These are phyloP conservation scores for Blakeslea trispora DNA, from an alignment of 371 early-diverging fungal genomes.

Conservation along the genomic window DNA sequence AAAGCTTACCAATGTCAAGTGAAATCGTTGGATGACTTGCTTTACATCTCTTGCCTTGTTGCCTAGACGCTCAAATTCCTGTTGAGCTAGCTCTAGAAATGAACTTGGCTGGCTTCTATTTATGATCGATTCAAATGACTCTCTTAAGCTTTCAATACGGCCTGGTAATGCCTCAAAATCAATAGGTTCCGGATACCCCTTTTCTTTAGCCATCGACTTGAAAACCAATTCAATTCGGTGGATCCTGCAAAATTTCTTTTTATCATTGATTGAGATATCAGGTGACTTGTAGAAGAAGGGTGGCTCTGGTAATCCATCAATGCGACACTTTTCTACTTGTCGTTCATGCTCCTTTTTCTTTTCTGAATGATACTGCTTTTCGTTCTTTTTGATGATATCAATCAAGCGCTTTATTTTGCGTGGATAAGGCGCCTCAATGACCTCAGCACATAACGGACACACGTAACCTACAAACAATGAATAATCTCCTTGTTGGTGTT, in stretches of 20 bases:
- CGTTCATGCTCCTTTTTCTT: background rate
- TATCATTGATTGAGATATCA: conserved; percentile 6
- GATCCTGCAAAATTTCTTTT: conserved; percentile 40
- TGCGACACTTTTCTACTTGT: background rate
- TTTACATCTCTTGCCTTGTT: conserved; percentile 42
- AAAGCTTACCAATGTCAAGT: conserved; percentile 34
- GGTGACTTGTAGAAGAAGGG: background rate
- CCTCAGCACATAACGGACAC: conserved; percentile 7
- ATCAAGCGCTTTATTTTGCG: conserved; percentile 1
- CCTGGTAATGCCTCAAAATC: conserved; percentile 30
- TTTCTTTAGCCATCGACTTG: conserved; percentile 40
- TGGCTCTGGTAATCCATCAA: background rate
- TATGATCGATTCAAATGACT: conserved; percentile 38
- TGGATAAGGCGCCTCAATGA: conserved; percentile 6
- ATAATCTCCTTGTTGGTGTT: too few relatives aligned
- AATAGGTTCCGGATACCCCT: conserved; percentile 42
- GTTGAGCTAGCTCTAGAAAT: conserved; percentile 31
- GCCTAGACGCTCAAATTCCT: conserved; percentile 36
- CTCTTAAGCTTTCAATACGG: conserved; percentile 28
- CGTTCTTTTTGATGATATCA: background rate
- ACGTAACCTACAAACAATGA: conserved; percentile 11
- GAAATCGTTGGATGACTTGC: conserved; percentile 33
- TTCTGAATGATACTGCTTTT: background rate
- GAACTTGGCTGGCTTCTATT: conserved; percentile 19
- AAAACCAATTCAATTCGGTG: conserved; percentile 43